Evolutionary conservation across 2,329 filamentous ascomycete genomes (phyloP).

Genomic region (Coniella lustricola): DNA sequence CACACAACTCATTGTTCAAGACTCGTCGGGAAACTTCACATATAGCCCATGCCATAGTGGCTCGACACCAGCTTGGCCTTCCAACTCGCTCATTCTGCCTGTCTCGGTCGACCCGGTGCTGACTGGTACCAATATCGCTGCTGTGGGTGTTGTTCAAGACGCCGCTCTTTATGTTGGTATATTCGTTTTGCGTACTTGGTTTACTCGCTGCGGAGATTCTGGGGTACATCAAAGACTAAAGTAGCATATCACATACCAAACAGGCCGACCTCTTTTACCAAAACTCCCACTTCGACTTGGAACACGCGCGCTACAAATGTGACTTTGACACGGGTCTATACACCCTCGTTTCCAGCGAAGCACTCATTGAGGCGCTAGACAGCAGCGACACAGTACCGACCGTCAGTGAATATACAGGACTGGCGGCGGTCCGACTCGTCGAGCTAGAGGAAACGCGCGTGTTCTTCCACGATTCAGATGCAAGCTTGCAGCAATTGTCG

Average conservation of each 20-base stretch:
- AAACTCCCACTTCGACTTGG: background rate
- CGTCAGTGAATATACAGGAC: background rate
- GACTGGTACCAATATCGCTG: constrained; percentile 1
- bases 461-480: constrained; percentile 2
- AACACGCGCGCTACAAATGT: constrained; percentile 5
- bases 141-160: background rate
- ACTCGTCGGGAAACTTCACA: background rate
- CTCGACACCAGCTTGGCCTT: background rate
- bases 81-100: background rate
- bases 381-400: background rate
- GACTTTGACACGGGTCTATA: background rate
- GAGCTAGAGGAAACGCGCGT: background rate
- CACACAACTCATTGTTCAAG: constrained; percentile 1
- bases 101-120: background rate
- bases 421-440: background rate
- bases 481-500: background rate
- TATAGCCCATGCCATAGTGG: constrained; percentile 5
- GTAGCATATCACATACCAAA: too few relatives aligned
- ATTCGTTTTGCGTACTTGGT: too few relatives aligned
- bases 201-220: too few relatives aligned
- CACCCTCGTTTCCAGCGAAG: background rate
- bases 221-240: too few relatives aligned
- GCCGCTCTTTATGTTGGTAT: background rate
- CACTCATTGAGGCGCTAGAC: background rate
- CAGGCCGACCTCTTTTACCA: constrained; percentile 5